These are phyloP conservation scores for Kazachstania viticola DNA, from an alignment of 805 yeast genomes.

Conservation along the genomic window DNA sequence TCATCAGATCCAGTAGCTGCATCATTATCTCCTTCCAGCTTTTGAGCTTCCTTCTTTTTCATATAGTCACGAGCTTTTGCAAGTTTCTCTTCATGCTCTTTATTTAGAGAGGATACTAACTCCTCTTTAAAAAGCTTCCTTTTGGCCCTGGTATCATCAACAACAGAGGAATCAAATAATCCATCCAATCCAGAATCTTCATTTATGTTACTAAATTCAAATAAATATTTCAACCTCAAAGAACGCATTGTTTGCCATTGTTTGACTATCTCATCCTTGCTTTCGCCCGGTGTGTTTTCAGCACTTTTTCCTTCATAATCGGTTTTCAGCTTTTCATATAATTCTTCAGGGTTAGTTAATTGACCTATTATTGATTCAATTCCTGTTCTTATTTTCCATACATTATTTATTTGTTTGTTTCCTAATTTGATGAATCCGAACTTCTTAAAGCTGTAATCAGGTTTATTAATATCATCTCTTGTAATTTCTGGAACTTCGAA, in stretches of 20 bases:
- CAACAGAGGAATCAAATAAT: slow-evolving; percentile 23
- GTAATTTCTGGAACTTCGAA: slow-evolving; percentile 5
- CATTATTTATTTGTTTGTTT: slow-evolving; percentile 20
- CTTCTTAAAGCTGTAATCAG: slow-evolving; percentile 18
- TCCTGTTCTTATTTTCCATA: slow-evolving; percentile 33
- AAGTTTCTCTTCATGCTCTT: slow-evolving; percentile 12
- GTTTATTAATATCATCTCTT: too few species aligned
- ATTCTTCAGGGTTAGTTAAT: slow-evolving; percentile 14
- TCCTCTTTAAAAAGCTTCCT: slow-evolving; percentile 4
- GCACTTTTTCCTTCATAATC: slow-evolving; percentile 6
- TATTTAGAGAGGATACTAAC: slow-evolving; percentile 6
- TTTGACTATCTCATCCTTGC: slow-evolving; percentile 16
- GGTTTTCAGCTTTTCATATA: slow-evolving; percentile 10
- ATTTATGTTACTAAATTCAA: slow-evolving; percentile 28
- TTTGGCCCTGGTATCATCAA: slow-evolving; percentile 7
- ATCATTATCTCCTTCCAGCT: slow-evolving; percentile 10
- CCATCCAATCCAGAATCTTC: slow-evolving; percentile 30
- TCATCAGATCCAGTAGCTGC: not conserved
- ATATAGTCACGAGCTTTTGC: slow-evolving; percentile 14
- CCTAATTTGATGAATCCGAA: slow-evolving; percentile 25
- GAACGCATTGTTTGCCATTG: slow-evolving; percentile 36
- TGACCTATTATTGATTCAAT: slow-evolving; percentile 22
- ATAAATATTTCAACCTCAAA: slow-evolving; percentile 28
- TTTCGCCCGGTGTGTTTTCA: slow-evolving; percentile 3
- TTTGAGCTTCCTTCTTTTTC: slow-evolving; percentile 6